A percentile compares a stretch with the other conserved stretches of the same genome.
These are phyloP conservation scores for Phanerochaete sordida DNA, from an alignment of 768 basidiomycete species.

Conservation along the genomic window DNA sequence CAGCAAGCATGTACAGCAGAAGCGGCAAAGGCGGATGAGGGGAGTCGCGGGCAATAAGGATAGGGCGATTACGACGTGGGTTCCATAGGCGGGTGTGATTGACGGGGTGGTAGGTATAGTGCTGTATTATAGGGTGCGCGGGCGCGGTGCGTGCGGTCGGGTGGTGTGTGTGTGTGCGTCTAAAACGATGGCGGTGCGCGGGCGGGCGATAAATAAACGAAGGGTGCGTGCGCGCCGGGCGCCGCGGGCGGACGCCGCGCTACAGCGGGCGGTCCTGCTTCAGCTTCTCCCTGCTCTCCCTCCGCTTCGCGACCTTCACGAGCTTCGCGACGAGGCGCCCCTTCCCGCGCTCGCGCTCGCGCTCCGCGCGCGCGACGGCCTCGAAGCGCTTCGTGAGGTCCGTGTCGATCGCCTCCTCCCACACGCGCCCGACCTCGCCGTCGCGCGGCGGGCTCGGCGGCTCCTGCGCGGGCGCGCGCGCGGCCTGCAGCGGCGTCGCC, in stretches of 20 bases:
- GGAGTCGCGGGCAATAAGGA: background rate
- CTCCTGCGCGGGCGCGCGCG: background rate
- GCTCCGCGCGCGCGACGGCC: background rate
- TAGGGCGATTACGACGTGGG: background rate
- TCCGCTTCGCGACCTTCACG: background rate
- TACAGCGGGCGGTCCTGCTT: background rate
- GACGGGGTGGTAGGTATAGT: background rate
- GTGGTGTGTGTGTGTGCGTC: background rate
- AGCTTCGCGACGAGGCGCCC: background rate
- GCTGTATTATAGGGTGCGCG: background rate
- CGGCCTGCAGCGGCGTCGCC: background rate
- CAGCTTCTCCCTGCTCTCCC: background rate
- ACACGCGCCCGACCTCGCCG: conserved; percentile 2
- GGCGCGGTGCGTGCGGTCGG: background rate
- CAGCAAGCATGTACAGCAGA: background rate
- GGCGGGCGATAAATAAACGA: background rate
- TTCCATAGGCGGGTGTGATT: background rate
- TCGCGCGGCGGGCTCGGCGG: background rate
- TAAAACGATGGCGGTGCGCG: background rate
- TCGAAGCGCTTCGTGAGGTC: background rate
- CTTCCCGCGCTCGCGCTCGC: background rate
- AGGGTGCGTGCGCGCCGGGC: background rate
- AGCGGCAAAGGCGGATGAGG: background rate
- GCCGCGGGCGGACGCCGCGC: background rate
- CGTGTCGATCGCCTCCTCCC: conserved; percentile 7